Evolutionary conservation across 2,329 filamentous ascomycete genomes (phyloP).

Genomic region (Ophiostoma australiae): DNA sequence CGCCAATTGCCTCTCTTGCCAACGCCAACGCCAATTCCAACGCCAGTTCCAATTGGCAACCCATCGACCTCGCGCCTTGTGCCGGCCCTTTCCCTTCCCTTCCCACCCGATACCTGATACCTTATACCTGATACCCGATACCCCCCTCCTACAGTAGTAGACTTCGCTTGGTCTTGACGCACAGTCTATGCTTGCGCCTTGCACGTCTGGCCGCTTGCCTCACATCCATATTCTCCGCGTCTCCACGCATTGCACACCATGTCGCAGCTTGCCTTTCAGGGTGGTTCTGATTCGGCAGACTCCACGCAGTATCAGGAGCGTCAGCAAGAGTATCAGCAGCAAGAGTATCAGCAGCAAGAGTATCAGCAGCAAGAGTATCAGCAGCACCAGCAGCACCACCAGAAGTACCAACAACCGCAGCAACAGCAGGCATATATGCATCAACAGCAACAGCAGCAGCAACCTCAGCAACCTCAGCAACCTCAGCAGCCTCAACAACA

Average conservation of each 20-base stretch:
- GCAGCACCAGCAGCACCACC: not conserved
- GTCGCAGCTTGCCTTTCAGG: conserved; percentile 50
- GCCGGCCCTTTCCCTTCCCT: conserved; percentile 10
- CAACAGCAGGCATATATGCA: conserved; percentile 1
- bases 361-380: not conserved
- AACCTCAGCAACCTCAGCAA: not conserved
- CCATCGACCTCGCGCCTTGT: conserved; percentile 21
- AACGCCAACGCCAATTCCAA: no score
- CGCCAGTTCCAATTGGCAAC: conserved; percentile 32
- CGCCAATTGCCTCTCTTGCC: no score
- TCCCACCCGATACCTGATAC: not conserved
- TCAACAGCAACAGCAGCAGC: conserved; percentile 7
- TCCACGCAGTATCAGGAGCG: conserved; percentile 14
- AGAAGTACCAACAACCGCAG: conserved; percentile 3
- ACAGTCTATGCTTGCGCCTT: not conserved
- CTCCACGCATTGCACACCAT: conserved; percentile 44
- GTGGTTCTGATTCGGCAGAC: conserved; percentile 36
- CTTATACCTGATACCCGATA: not conserved
- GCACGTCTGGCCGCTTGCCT: conserved; percentile 15
- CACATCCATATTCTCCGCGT: conserved; percentile 1
- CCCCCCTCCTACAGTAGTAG: not conserved
- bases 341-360: not conserved
- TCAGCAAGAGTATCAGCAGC: not conserved
- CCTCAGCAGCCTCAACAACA: not conserved
- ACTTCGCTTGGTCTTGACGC: conserved; percentile 12